Percentiles rank a stretch among this genome's conserved stretches.
phyloP scores from a whole-genome alignment of 352 stramenopile species.

The Peronospora farinosa region DNA sequence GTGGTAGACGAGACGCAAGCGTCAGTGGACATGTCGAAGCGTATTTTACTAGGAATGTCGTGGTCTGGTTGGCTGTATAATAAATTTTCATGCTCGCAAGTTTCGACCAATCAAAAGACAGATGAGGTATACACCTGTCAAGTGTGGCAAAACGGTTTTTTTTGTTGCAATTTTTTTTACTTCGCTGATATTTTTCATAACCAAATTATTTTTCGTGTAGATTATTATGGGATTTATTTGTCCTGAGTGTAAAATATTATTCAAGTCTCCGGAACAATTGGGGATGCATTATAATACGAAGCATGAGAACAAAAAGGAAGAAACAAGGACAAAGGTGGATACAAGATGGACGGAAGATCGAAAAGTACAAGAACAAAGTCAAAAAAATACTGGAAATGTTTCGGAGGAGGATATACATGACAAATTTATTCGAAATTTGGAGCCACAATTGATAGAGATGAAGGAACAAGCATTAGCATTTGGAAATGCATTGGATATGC shows the following conservation, averaged over 20 bases:
- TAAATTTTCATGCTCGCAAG: conserved; percentile 43
- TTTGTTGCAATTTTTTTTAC: too few species aligned
- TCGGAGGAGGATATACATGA: conserved; percentile 29
- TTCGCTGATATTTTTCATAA: background rate
- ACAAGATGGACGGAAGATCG: background rate
- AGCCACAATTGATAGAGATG: conserved; percentile 54
- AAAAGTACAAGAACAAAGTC: conserved; percentile 6
- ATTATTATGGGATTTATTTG: conserved; percentile 84
- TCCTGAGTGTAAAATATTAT: conserved; percentile 69
- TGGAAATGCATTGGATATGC: conserved; percentile 47
- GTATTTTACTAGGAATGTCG: conserved; percentile 58
- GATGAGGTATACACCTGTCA: conserved; percentile 7
- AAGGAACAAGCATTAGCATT: conserved; percentile 63
- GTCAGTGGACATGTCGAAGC: conserved; percentile 50
- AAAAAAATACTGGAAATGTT: conserved; percentile 1
- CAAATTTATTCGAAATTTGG: conserved; percentile 43
- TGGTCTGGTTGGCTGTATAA: conserved; percentile 82
- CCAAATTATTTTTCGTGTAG: conserved; percentile 18
- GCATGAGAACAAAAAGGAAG: conserved; percentile 27
- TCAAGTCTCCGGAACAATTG: conserved; percentile 48
- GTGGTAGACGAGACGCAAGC: conserved; percentile 57
- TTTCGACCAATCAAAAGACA: background rate
- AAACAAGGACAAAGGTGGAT: background rate
- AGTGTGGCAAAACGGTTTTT: background rate
- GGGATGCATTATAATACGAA: conserved; percentile 47